Evolutionary conservation across 208 protist genomes (phyloP).

Genomic region (Wallacemonas sp.): DNA sequence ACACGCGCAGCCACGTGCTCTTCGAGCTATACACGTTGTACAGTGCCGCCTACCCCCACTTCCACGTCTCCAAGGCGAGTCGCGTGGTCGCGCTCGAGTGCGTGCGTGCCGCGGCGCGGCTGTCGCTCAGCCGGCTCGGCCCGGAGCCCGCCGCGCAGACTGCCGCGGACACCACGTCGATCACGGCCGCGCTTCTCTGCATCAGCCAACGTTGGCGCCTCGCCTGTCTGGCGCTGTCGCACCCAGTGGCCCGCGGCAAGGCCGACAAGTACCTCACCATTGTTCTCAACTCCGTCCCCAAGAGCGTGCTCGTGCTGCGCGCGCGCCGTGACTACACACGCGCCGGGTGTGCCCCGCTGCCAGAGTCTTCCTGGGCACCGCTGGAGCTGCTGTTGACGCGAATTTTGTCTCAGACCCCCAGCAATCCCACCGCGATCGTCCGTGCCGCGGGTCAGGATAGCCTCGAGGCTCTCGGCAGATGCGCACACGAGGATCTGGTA

Average conservation of each 20-base stretch:
- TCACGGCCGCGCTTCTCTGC: background rate
- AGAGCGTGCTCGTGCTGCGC: background rate
- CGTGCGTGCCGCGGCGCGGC: constrained; percentile 17
- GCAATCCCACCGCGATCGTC: background rate
- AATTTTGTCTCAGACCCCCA: background rate
- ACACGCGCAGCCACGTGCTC: background rate
- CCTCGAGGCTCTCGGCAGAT: too few species aligned
- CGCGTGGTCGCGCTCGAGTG: background rate
- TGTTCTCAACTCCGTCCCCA: constrained; percentile 32
- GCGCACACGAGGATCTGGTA: background rate
- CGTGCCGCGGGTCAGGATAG: too few species aligned
- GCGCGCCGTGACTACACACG: background rate
- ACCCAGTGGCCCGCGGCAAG: constrained; percentile 19
- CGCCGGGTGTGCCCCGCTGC: background rate
- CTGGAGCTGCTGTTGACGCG: background rate
- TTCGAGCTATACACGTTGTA: background rate
- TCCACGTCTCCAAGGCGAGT: constrained; percentile 10
- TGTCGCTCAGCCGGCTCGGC: background rate
- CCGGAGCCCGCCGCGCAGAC: background rate
- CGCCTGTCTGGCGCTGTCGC: constrained; percentile 16
- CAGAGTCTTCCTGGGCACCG: background rate
- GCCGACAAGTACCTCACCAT: constrained; percentile 42
- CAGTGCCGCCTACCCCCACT: constrained; percentile 3
- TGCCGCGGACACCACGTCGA: background rate
- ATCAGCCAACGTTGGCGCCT: constrained; percentile 36